A percentile compares a stretch with the other conserved stretches of the same genome.
Evolutionary conservation across 1,139 yeast species (phyloP).

Genomic region (Pichia sp.): DNA sequence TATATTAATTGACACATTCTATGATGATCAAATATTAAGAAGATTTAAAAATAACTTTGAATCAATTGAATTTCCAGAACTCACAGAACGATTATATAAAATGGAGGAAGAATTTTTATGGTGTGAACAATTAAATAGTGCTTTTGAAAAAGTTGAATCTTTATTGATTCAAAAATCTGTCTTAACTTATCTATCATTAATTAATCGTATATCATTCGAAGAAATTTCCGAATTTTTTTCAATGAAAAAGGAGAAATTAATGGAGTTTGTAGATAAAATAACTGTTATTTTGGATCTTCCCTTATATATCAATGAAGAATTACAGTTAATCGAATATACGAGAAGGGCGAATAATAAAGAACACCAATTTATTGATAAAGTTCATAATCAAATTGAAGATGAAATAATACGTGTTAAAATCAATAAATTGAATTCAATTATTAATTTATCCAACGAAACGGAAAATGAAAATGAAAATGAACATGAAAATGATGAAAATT

Average conservation of each 20-base stretch:
- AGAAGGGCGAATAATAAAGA: background rate
- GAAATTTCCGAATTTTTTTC: constrained; percentile 20
- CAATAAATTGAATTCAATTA: constrained; percentile 3
- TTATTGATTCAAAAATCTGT: constrained; percentile 13
- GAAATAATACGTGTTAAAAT: constrained; percentile 14
- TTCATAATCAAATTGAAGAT: constrained; percentile 10
- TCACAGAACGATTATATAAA: background rate
- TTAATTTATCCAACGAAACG: constrained; percentile 1
- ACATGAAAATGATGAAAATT: background rate
- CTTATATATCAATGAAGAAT: constrained; percentile 17
- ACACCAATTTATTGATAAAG: background rate
- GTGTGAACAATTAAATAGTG: background rate
- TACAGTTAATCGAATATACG: constrained; percentile 9
- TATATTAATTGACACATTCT: constrained; percentile 3
- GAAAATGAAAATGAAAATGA: background rate
- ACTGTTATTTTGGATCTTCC: constrained; percentile 19
- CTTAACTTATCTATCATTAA: constrained; percentile 20
- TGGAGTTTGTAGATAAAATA: constrained; percentile 16
- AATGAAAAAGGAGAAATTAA: constrained; percentile 6
- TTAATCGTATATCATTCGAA: constrained; percentile 16
- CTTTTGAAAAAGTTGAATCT: background rate
- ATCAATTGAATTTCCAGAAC: background rate
- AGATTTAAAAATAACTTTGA: constrained; percentile 1
- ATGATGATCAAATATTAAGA: constrained; percentile 1
- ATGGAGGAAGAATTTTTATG: constrained; percentile 4